phyloP scores from a whole-genome alignment of 495 filamentous ascomycete species.

The Trypethelium eluteriae region DNA sequence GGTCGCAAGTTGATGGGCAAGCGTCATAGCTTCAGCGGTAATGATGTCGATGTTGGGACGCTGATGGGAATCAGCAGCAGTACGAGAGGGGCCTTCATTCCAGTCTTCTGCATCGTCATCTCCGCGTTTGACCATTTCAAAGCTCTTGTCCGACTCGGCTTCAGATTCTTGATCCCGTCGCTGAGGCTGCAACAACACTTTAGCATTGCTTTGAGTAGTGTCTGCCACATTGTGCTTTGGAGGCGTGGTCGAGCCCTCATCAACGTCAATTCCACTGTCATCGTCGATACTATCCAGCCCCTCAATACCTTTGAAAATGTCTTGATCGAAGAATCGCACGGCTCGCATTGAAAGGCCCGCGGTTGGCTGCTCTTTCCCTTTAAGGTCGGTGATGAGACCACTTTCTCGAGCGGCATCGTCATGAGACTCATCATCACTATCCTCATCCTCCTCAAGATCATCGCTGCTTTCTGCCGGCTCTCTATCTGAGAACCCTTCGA shows the following conservation, averaged over 20 bases:
- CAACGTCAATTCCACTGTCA: conserved; percentile 48
- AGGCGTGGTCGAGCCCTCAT: conserved; percentile 26
- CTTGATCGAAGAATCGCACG: conserved; percentile 84
- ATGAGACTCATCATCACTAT: conserved; percentile 47
- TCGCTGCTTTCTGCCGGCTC: conserved; percentile 32
- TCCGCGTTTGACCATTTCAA: conserved; percentile 46
- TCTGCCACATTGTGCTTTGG: conserved; percentile 1
- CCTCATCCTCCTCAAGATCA: conserved; percentile 38
- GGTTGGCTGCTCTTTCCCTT: conserved; percentile 39
- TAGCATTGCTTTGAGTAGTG: neutral
- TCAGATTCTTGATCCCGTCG: conserved; percentile 34
- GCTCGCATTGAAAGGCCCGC: conserved; percentile 71
- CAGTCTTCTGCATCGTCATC: conserved; percentile 53
- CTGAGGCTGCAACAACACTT: conserved; percentile 13
- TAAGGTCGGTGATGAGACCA: conserved; percentile 46
- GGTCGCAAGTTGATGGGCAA: conserved; percentile 85
- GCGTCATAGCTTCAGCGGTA: conserved; percentile 95
- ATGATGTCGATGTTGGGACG: conserved; percentile 87
- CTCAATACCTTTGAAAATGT: conserved; percentile 79
- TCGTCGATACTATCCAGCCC: conserved; percentile 47
- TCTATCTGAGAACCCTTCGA: conserved; percentile 69
- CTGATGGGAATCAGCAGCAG: conserved; percentile 26
- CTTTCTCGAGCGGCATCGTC: conserved; percentile 40
- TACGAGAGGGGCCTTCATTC: conserved; percentile 48
- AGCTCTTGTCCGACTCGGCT: conserved; percentile 26